Evolutionary conservation across 441 rosid species (phyloP).

Genomic region (Syzygium malaccense): DNA sequence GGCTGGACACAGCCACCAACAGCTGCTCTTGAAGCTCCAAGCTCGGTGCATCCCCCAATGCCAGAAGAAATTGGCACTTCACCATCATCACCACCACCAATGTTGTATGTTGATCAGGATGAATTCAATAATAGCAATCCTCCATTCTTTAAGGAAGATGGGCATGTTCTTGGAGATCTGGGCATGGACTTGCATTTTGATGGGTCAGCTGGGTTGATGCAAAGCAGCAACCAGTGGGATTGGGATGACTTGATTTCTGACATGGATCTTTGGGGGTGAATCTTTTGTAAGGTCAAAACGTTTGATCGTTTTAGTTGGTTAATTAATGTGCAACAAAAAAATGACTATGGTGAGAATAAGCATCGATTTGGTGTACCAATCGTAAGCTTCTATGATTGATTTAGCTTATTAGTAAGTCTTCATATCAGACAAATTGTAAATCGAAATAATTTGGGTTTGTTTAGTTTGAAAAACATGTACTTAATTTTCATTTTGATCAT

Average conservation of each 20-base stretch:
- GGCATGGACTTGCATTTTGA: background rate
- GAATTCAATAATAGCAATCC: background rate
- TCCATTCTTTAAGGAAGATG: background rate
- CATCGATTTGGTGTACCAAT: too few relatives aligned
- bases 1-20: background rate
- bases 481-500: background rate
- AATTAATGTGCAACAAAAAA: background rate
- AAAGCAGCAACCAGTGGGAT: background rate
- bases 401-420: background rate
- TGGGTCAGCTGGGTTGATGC: background rate
- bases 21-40: background rate
- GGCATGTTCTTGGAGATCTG: background rate
- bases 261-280: background rate
- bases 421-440: background rate
- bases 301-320: background rate
- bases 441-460: rapidly evolving
- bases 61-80: background rate
- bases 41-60: background rate
- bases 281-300: background rate
- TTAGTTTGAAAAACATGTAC: background rate
- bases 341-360: background rate
- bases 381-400: background rate
- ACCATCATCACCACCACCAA: background rate
- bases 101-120: background rate
- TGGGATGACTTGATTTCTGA: background rate